Evolutionary conservation across 345 rosid species (phyloP).

Genomic region (Populus alba): DNA sequence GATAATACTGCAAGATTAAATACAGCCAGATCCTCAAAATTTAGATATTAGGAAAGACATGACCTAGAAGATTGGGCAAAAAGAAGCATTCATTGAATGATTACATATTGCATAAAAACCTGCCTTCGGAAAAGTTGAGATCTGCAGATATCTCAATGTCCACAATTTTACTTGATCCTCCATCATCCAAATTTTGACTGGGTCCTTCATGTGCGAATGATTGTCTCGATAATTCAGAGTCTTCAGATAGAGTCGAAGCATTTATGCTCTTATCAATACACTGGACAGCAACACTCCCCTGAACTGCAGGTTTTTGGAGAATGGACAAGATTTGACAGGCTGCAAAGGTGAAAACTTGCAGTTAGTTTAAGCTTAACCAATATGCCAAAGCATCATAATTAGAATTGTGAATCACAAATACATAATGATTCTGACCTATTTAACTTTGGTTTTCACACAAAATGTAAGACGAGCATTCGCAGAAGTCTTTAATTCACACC

Average conservation of each 20-base stretch:
- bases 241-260: conserved; percentile 10
- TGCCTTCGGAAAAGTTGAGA: conserved; percentile 23
- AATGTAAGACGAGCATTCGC: no score
- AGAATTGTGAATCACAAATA: not conserved
- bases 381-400: not conserved
- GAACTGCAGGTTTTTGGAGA: conserved; percentile 49
- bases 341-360: conserved; percentile 25
- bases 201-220: conserved; percentile 21
- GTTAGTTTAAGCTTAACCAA: conserved; percentile 10
- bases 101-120: conserved; percentile 5
- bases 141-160: conserved; percentile 5
- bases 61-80: not conserved
- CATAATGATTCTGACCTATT: not conserved
- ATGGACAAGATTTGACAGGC: conserved; percentile 61
- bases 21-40: not conserved
- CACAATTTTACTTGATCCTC: not conserved
- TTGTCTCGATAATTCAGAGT: not conserved
- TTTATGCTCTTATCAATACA: conserved; percentile 17
- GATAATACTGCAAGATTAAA: conserved; percentile 29
- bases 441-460: no score
- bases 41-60: not conserved
- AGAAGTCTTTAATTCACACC: no score
- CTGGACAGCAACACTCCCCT: conserved; percentile 19
- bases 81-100: not conserved
- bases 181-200: conserved; percentile 14